Conservation (phyloP, 192 early-diverging fungal genomes). For the Podila epicladia region DNA sequence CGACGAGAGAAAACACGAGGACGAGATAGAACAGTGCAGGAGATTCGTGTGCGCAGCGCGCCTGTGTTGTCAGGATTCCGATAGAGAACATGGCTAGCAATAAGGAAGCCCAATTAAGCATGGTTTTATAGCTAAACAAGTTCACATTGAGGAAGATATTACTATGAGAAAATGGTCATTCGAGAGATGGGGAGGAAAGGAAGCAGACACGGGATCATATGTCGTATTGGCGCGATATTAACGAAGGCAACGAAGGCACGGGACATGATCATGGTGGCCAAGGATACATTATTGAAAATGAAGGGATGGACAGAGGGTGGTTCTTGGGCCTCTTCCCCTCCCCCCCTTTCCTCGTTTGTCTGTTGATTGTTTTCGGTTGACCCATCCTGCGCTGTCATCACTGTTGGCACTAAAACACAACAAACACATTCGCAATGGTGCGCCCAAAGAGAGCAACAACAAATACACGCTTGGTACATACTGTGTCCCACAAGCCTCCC, state of each 20-base stretch:
- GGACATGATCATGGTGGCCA: too few species aligned
- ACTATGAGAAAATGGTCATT: background rate
- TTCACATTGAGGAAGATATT: background rate
- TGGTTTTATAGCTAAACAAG: slow-evolving; percentile 33
- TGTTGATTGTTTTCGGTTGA: too few species aligned
- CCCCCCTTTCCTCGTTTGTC: too few species aligned
- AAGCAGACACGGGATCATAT: too few species aligned
- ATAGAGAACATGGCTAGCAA: slow-evolving; percentile 32
- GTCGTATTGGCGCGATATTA: too few species aligned
- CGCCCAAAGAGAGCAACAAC: background rate
- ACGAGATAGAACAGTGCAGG: slow-evolving; percentile 43
- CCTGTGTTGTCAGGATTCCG: slow-evolving; percentile 32
- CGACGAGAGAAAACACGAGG: slow-evolving; percentile 24
- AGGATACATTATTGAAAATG: too few species aligned
- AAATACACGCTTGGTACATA: slow-evolving; percentile 14
- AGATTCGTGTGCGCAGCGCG: slow-evolving; percentile 14
- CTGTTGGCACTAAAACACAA: background rate
- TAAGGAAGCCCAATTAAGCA: slow-evolving; percentile 47
- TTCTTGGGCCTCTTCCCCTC: too few species aligned
- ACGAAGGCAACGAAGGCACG: too few species aligned
- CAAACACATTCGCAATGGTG: background rate
- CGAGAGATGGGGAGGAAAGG: too few species aligned
- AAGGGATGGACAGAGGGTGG: too few species aligned
- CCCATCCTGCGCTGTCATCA: too few species aligned
- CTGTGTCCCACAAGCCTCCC: slow-evolving; percentile 44